These are phyloP conservation scores for Danielia reshetovae DNA, from an alignment of 805 yeast species.

Conservation along the genomic window DNA sequence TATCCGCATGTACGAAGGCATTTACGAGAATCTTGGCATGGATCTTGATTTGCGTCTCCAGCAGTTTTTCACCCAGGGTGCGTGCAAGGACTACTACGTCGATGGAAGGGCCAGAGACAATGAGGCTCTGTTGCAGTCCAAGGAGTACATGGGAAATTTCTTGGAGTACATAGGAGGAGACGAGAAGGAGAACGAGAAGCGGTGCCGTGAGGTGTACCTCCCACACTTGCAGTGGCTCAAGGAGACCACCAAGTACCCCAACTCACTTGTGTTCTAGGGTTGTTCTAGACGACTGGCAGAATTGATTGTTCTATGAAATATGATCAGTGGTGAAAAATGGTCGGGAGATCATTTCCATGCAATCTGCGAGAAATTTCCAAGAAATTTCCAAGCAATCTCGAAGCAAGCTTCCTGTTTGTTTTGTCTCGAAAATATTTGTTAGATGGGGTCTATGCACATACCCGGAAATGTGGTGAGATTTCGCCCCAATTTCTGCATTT, in stretches of 20 bases:
- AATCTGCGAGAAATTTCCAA: too few relatives aligned
- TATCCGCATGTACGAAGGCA: constrained; percentile 36
- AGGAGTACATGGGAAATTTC: constrained; percentile 33
- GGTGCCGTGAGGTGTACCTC: constrained; percentile 35
- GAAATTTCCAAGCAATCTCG: too few relatives aligned
- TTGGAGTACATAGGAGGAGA: constrained; percentile 25
- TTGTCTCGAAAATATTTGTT: too few relatives aligned
- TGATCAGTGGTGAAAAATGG: too few relatives aligned
- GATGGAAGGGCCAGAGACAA: constrained; percentile 21
- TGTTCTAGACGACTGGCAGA: too few relatives aligned
- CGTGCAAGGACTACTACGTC: constrained; percentile 34
- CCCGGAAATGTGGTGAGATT: too few relatives aligned
- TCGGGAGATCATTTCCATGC: too few relatives aligned
- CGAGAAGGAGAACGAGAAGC: constrained; percentile 17
- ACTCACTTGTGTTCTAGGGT: constrained; percentile 2
- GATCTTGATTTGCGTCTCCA: constrained; percentile 40
- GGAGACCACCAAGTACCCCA: constrained; percentile 21
- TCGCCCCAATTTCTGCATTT: too few relatives aligned
- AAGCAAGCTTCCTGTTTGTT: too few relatives aligned
- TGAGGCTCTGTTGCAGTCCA: constrained; percentile 4
- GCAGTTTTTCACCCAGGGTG: constrained; percentile 35
- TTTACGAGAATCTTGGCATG: constrained; percentile 36
- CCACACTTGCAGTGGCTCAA: constrained; percentile 43
- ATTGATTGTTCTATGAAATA: too few relatives aligned
- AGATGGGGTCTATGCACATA: too few relatives aligned